phyloP scores from a whole-genome alignment of 257 asterid species.

The Paraleonurus japonicus region DNA sequence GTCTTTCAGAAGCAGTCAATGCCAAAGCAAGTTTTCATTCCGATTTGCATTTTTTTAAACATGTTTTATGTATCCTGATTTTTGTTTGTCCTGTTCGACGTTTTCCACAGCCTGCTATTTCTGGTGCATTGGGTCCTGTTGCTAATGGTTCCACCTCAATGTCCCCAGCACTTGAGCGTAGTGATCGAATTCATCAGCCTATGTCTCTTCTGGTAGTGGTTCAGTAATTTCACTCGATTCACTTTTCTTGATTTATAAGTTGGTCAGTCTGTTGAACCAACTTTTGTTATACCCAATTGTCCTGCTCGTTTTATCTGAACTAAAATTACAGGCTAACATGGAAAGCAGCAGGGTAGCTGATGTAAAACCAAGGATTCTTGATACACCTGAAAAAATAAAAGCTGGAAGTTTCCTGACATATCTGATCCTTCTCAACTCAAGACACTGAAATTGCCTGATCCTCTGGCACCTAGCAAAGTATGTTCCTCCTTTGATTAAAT shows the following conservation, averaged over 20 bases:
- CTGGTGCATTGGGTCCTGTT: conserved; percentile 71
- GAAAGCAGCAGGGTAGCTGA: conserved; percentile 80
- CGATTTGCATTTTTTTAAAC: background rate
- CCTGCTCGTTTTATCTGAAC: conserved; percentile 30
- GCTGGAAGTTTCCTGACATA: conserved; percentile 89
- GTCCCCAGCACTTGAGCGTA: conserved; percentile 70
- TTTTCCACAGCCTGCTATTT: conserved; percentile 61
- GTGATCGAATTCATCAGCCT: conserved; percentile 74
- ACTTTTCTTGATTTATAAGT: background rate
- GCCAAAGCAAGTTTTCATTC: conserved; percentile 51
- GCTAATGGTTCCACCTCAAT: conserved; percentile 56
- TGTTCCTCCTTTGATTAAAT: conserved; percentile 16
- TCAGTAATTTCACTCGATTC: conserved; percentile 13
- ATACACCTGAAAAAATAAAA: conserved; percentile 60
- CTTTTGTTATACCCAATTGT: background rate
- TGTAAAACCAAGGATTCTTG: conserved; percentile 84
- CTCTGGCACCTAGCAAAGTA: conserved; percentile 83
- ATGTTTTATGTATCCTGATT: background rate
- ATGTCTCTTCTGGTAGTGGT: conserved; percentile 74
- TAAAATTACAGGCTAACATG: conserved; percentile 62
- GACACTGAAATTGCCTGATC: conserved; percentile 83
- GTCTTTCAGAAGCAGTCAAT: conserved; percentile 68
- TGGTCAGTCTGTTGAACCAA: conserved; percentile 2
- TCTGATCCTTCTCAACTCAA: conserved; percentile 78
- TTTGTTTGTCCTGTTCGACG: background rate